Evolutionary conservation across 345 rosid genomes (phyloP).

Genomic region (Aurinia saxatilis): DNA sequence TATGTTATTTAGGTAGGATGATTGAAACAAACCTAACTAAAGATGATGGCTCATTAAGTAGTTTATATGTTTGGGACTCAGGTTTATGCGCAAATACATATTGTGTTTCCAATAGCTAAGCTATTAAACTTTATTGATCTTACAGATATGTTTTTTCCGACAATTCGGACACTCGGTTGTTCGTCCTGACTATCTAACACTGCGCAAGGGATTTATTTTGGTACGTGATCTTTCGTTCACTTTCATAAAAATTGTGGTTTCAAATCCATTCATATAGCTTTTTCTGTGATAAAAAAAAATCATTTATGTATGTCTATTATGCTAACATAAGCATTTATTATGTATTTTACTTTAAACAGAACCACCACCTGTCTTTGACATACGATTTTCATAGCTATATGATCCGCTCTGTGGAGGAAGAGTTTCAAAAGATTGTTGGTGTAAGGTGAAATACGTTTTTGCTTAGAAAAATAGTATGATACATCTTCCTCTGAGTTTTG

Average conservation of each 20-base stretch:
- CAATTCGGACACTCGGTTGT: slow-evolving; percentile 76
- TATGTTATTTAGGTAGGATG: background rate
- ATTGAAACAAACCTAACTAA: background rate
- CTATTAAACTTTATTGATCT: background rate
- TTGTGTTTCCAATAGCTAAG: background rate
- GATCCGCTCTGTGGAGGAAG: slow-evolving; percentile 96
- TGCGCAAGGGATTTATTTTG: slow-evolving; percentile 73
- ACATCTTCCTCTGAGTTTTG: too few relatives aligned
- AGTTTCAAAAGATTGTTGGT: slow-evolving; percentile 81
- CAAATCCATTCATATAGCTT: too few relatives aligned
- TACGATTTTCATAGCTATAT: slow-evolving; percentile 88
- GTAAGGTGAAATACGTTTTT: slow-evolving; percentile 46
- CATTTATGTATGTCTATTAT: background rate
- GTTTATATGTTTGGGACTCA: background rate
- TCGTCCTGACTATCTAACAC: slow-evolving; percentile 71
- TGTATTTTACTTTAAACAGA: slow-evolving; percentile 36
- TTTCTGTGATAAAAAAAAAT: too few relatives aligned
- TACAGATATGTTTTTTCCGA: slow-evolving; percentile 74
- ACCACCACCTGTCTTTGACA: slow-evolving; percentile 53
- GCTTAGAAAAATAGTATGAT: background rate
- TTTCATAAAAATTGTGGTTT: too few relatives aligned
- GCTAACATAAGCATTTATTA: background rate
- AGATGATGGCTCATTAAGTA: background rate
- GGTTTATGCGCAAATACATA: background rate
- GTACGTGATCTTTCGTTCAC: too few relatives aligned